Evolutionary conservation across 2,329 filamentous ascomycete species (phyloP), one percentile per base, ranked within the genome.

Genomic region (Cadophora sp.): DNA sequence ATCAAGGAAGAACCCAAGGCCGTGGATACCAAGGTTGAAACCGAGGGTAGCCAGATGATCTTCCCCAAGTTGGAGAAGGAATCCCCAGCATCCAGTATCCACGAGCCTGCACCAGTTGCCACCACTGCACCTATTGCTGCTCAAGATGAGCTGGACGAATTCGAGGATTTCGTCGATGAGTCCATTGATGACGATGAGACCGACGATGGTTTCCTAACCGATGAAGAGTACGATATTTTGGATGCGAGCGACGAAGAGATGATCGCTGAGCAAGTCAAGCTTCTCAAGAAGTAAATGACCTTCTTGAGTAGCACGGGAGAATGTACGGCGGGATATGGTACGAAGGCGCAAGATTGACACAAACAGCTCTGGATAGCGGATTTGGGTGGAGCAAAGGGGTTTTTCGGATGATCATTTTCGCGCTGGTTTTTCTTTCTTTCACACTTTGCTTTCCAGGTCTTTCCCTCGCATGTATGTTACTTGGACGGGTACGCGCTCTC

Each of bases 61-160:
- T 98, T 98, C 87, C 96, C 96, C 69, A 97, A 92, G 80, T 87
- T 98, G 48, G 94, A 97, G 75, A 97, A 97, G 82, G 96, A 98
- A 81, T 97, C 94, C 11, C 93, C 94, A 1, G 85, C 88, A 56
- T 86, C 91, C 24, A 97, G 93, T 81, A 87, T 92, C n/a, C 89
- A 97, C 75, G 84, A 92, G 77, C 83, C 86, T n/a, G 79, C 80
- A 62, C 74, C 82, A 37, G 78, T 80, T 64, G 79, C 40, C 2
- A 11, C 82, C 27, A 82, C 84, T 26, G 87, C 89, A 75, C 78
- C 84, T 31, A 9, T n/a, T 22, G 87, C 89, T 75, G 79, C 85
- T 59, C 76, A 81, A 67, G 68, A 78, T 67, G 74, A 80, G 68
- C 67, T 77, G 72, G 72, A 77, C 48, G 77, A 81, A 56, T 79